Conservation (phyloP, 176 grass and related monocot genomes). For the Oryza nivara region DNA sequence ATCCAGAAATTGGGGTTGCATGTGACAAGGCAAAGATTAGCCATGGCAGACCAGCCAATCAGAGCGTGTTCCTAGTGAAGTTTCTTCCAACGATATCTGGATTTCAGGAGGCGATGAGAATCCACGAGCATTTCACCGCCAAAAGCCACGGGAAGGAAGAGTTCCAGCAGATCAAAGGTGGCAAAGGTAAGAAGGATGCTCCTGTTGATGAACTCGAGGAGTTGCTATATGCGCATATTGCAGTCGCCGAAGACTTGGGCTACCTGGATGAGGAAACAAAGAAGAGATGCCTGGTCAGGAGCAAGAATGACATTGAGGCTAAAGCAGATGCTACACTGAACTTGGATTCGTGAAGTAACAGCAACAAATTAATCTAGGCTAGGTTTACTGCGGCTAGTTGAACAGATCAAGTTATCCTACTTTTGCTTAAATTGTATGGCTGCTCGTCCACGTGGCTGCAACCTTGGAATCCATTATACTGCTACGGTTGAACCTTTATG, state of each 20-base stretch:
- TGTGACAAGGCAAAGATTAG: slow-evolving; percentile 53
- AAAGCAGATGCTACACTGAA: slow-evolving; percentile 56
- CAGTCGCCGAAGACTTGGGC: slow-evolving; percentile 62
- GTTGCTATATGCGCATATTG: slow-evolving; percentile 62
- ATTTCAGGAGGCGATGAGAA: slow-evolving; percentile 73
- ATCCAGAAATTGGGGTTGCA: slow-evolving; percentile 63
- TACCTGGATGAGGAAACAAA: slow-evolving; percentile 65
- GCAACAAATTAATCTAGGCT: slow-evolving; percentile 26
- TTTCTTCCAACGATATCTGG: slow-evolving; percentile 73
- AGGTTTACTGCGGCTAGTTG: not conserved
- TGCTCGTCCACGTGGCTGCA: slow-evolving; percentile 20
- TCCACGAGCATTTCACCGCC: slow-evolving; percentile 54
- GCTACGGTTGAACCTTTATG: not conserved
- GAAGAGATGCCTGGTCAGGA: slow-evolving; percentile 67
- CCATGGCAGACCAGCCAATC: slow-evolving; percentile 55
- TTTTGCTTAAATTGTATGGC: slow-evolving; percentile 9
- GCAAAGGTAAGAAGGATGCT: slow-evolving; percentile 39
- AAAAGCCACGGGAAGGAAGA: slow-evolving; percentile 70
- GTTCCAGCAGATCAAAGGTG: slow-evolving; percentile 41
- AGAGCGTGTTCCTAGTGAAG: slow-evolving; percentile 66
- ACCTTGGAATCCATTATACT: slow-evolving; percentile 4
- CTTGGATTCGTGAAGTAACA: slow-evolving; percentile 37
- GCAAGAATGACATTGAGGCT: slow-evolving; percentile 73
- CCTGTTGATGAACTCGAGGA: slow-evolving; percentile 47
- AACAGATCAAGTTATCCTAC: not conserved